These are phyloP conservation scores for Spiromastix sp. DNA, from an alignment of 2,329 filamentous ascomycete species.

Conservation along the genomic window DNA sequence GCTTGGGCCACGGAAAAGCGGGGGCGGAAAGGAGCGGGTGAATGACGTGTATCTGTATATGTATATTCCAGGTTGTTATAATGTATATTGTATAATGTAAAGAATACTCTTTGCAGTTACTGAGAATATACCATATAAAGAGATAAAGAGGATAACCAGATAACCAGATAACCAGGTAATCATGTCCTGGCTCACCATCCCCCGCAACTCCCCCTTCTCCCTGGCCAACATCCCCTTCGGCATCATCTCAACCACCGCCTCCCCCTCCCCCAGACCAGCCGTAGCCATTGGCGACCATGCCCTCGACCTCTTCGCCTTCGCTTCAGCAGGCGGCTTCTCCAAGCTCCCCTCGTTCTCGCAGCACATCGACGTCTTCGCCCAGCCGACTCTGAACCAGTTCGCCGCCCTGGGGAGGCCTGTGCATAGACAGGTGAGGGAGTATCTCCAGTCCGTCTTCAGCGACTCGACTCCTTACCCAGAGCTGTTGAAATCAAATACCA, in stretches of 20 bases:
- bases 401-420: conserved; percentile 59
- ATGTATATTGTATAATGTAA: too few species aligned
- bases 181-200: conserved; percentile 51
- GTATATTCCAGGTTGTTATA: background rate
- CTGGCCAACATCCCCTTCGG: conserved; percentile 76
- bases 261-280: conserved; percentile 51
- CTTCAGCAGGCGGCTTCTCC: conserved; percentile 49
- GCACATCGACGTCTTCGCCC: conserved; percentile 51
- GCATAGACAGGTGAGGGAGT: conserved; percentile 57
- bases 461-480: conserved; percentile 49
- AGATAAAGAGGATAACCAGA: too few species aligned
- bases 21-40: background rate
- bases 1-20: background rate
- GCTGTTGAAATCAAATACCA: conserved; percentile 52
- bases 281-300: conserved; percentile 64
- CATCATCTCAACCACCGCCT: conserved; percentile 57
- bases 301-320: conserved; percentile 57
- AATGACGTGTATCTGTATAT: background rate
- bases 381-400: conserved; percentile 61
- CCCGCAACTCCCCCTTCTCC: conserved; percentile 56
- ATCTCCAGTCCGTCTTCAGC: conserved; percentile 57
- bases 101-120: too few species aligned
- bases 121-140: too few species aligned
- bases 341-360: conserved; percentile 46
- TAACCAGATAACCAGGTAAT: too few species aligned